These are phyloP conservation scores for Starmerella powellii DNA, from an alignment of 805 yeast species.

Conservation along the genomic window DNA sequence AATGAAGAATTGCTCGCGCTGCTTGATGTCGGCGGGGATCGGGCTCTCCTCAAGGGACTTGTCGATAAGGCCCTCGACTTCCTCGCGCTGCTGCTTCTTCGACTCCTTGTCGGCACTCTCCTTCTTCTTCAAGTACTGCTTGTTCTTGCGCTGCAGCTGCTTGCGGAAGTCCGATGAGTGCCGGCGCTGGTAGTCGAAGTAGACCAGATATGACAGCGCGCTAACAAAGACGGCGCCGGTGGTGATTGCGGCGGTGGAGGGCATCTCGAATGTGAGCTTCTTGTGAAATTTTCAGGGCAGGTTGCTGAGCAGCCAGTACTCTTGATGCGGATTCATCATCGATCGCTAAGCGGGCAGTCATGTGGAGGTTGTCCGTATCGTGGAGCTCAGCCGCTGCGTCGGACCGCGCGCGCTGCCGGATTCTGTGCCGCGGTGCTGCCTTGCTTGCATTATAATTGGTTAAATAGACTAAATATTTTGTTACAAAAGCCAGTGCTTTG, in stretches of 20 bases:
- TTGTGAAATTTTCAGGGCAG: neutral
- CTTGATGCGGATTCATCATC: neutral
- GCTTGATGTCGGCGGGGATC: constrained; percentile 53
- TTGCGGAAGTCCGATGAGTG: constrained; percentile 70
- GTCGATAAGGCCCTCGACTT: constrained; percentile 49
- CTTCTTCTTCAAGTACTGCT: constrained; percentile 47
- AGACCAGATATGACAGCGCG: constrained; percentile 51
- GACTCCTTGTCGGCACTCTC: constrained; percentile 47
- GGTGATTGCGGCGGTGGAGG: constrained; percentile 28
- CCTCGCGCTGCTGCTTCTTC: constrained; percentile 43
- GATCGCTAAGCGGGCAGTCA: neutral
- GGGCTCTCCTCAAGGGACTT: constrained; percentile 61
- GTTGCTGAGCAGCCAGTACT: neutral
- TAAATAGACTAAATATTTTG: too few relatives aligned
- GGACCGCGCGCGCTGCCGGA: too few relatives aligned
- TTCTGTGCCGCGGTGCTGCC: too few relatives aligned
- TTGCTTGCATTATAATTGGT: too few relatives aligned
- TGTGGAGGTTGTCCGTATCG: too few relatives aligned
- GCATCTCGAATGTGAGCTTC: constrained; percentile 20
- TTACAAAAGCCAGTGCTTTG: too few relatives aligned
- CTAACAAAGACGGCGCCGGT: constrained; percentile 25
- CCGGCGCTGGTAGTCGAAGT: constrained; percentile 90
- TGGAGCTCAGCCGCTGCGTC: too few relatives aligned
- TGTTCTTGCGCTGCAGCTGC: constrained; percentile 50
- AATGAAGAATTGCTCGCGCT: constrained; percentile 70